Base-by-base conservation (phyloP, 129 eudicot species). In the Rutidosis leptorrhynchoides region DNA sequence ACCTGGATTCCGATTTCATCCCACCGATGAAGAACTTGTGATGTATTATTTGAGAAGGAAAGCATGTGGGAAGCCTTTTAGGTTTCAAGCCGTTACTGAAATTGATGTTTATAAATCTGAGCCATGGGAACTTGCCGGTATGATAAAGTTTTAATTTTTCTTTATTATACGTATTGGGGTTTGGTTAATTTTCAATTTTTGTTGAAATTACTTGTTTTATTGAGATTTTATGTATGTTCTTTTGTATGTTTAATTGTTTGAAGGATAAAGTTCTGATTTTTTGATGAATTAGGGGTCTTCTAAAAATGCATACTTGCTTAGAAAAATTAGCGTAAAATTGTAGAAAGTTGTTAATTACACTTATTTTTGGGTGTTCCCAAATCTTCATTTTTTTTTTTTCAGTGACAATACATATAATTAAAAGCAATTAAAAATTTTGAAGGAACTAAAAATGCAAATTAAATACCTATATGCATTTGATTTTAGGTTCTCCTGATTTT, bases 61-160 rank as follows among this genome's bases (percentile, higher is more conserved):
- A 40, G 90, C 82, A 2, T 86, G 95, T 52, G 88, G 88, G 49
- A 89, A 89, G 77, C 84, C 90, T 15, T 83, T 90, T 24, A 42
- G 90, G 32, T 90, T 90, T 77, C 90, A 90, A 30, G 86, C 97
- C n/a, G 90, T 90, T 4, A 71, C 88, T 62, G 97, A 90, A 69
- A 77, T 81, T 62, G 97, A 90, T 76, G 90, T 90, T 27, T 90
- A 90, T 80, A 90, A 86, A 82, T 90, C 88, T 56, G 97, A 90
- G 68, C 97, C 97, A 3, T 90, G 97, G 95, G 95, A 90, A 35
- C 90, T 90, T 70, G 84, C 88, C 72, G 90, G 96, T 89, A 68
- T 64, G 28, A 40, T 19, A 19, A 49, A 49, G 21, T 49, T n/a
- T 17, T 15, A 2, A 27, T 17, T 33, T 2, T 30, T n/a, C n/a